Evolutionary conservation across 257 asterid genomes (phyloP).

Genomic region (Lycium ferocissimum): DNA sequence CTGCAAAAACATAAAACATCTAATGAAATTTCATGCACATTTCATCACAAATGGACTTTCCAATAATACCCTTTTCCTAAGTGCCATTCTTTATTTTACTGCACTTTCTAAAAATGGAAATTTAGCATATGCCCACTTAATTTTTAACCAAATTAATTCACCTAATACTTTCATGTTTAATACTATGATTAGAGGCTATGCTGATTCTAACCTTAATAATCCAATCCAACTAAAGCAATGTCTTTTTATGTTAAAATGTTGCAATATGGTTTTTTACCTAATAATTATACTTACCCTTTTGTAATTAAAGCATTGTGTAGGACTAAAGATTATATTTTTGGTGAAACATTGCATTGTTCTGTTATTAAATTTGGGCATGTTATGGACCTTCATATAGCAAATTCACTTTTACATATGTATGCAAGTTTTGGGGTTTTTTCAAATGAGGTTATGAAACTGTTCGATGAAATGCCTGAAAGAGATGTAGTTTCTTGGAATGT

Average conservation of each 20-base stretch:
- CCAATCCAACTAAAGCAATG: constrained; percentile 24
- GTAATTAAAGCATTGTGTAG: constrained; percentile 36
- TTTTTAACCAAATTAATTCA: constrained; percentile 30
- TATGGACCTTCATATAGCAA: constrained; percentile 38
- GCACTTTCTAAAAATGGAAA: constrained; percentile 36
- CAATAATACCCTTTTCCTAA: constrained; percentile 28
- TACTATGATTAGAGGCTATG: constrained; percentile 44
- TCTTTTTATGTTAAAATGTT: constrained; percentile 34
- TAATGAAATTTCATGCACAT: constrained; percentile 35
- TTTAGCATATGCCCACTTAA: constrained; percentile 30
- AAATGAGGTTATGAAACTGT: constrained; percentile 37
- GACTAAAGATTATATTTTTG: not conserved
- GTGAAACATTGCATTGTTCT: constrained; percentile 36
- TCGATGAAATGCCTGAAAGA: constrained; percentile 66
- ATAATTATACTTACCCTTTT: constrained; percentile 43
- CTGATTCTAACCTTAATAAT: not conserved
- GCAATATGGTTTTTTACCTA: constrained; percentile 29
- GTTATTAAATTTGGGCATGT: constrained; percentile 38
- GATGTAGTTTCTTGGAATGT: constrained; percentile 80
- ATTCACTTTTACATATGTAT: constrained; percentile 42
- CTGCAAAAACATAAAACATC: constrained; percentile 32
- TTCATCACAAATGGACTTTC: constrained; percentile 35
- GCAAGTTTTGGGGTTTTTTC: constrained; percentile 31
- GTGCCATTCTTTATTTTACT: constrained; percentile 34
- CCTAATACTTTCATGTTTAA: constrained; percentile 38